phyloP scores from a whole-genome alignment of 73 alveolate genomes.

The Tetrahymena borealis region DNA sequence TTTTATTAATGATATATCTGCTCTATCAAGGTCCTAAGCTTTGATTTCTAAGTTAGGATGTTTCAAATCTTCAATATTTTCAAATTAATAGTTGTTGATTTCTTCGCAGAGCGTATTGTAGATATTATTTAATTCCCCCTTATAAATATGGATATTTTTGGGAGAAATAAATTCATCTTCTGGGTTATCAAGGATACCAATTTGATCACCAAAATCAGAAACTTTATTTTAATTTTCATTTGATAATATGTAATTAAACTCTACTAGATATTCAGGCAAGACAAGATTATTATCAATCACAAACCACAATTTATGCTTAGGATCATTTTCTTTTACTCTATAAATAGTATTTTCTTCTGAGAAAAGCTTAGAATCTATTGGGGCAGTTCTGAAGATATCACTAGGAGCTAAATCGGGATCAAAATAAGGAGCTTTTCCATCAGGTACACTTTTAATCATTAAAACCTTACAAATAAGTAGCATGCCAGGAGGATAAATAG shows the following conservation, averaged over 20 bases:
- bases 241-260: conserved; percentile 59
- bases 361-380: conserved; percentile 45
- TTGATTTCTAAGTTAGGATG: conserved; percentile 38
- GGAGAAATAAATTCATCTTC: conserved; percentile 43
- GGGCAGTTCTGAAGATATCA: conserved; percentile 54
- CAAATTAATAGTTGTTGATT: conserved; percentile 31
- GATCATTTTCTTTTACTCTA: conserved; percentile 61
- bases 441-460: conserved; percentile 62
- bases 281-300: conserved; percentile 72
- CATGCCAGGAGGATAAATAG: conserved; percentile 64
- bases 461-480: conserved; percentile 73
- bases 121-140: conserved; percentile 12
- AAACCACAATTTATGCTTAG: conserved; percentile 71
- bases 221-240: conserved; percentile 19
- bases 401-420: conserved; percentile 47
- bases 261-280: conserved; percentile 82
- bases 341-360: conserved; percentile 50
- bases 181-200: conserved; percentile 21
- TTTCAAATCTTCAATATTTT: conserved; percentile 26
- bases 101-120: conserved; percentile 30
- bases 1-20: conserved; percentile 63
- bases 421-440: conserved; percentile 43
- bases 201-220: conserved; percentile 41
- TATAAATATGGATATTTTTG: conserved; percentile 5
- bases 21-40: conserved; percentile 59